A percentile compares a stretch with the other conserved stretches of the same genome.
phyloP scores from a whole-genome alignment of 768 basidiomycete genomes.

The Hericium coralloides region DNA sequence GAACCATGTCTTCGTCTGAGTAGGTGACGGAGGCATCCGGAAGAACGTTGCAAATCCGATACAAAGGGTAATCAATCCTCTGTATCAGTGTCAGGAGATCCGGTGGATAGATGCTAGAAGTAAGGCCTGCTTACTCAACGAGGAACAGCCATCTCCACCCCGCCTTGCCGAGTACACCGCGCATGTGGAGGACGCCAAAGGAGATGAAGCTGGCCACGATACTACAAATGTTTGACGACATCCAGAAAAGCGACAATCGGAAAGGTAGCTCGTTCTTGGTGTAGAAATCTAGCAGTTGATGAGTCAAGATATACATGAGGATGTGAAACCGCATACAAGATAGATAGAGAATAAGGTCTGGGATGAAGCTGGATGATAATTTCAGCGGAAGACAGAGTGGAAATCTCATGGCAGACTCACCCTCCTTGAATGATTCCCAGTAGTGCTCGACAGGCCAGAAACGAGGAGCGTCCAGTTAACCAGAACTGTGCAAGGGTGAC shows the following conservation, averaged over 20 bases:
- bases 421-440: slow-evolving; percentile 43
- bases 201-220: slow-evolving; percentile 40
- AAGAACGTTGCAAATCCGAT: slow-evolving; percentile 42
- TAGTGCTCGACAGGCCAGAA: slow-evolving; percentile 35
- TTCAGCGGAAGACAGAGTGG: slow-evolving; percentile 30
- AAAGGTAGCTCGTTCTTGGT: slow-evolving; percentile 35
- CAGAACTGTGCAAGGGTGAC: slow-evolving; percentile 48
- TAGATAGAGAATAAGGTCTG: slow-evolving; percentile 41
- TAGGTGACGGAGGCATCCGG: slow-evolving; percentile 49
- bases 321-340: slow-evolving; percentile 24
- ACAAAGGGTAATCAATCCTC: slow-evolving; percentile 38
- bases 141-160: slow-evolving; percentile 60
- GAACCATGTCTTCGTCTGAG: slow-evolving; percentile 46
- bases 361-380: slow-evolving; percentile 11
- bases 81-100: slow-evolving; percentile 32
- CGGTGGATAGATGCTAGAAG: slow-evolving; percentile 32
- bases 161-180: slow-evolving; percentile 41
- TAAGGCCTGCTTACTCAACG: slow-evolving; percentile 34
- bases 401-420: slow-evolving; percentile 20
- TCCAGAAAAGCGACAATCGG: slow-evolving; percentile 14
- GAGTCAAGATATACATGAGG: background rate
- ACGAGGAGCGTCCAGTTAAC: slow-evolving; percentile 39
- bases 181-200: slow-evolving; percentile 51
- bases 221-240: slow-evolving; percentile 6
- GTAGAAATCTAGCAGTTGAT: slow-evolving; percentile 34